Base-by-base conservation (phyloP, 768 basidiomycete species). In the Macrolepiota fuliginosa region DNA sequence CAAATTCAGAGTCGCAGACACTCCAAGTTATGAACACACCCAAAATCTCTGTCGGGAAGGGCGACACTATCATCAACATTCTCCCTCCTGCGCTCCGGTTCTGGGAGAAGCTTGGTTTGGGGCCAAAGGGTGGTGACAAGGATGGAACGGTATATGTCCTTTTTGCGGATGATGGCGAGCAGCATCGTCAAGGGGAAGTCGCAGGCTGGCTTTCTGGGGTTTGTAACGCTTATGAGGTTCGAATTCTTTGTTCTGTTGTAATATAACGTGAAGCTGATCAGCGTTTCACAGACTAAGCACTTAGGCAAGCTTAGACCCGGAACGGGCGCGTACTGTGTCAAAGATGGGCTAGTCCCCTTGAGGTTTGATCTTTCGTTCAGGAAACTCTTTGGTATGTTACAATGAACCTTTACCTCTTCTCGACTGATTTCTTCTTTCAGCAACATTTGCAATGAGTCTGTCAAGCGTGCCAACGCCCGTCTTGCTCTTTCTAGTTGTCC, bases 21-120 rank as follows among this genome's bases (percentile, higher is more conserved):
- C 68, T 87, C 57, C 59, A 36, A 25, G 39, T 54, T 6, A 11
- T 61, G 79, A 84, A 7, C 36, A 69, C 81, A 1, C 90, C 91
- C 0, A 77, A 83, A 75, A 69, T 94, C 11, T 77, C 87, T 0
- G 79, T 91, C 29, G 87, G 83, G 2, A 91, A 91, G 67, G 83
- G 83, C 2, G 86, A 88, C 39, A 80, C 84, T 3, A 72, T 92
- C 27, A 77, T 94, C n/a, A 85, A 92, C 45, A 71, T 91, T 17
- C 71, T 84, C 13, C 87, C 91, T 1, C 73, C 90, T 3, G 88
- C 91, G 0, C 69, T 94, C 24, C 81, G 87, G 1, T 94, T 94
- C 71, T 94, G 93, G 92, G 88, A 91, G 66, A 94, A 92, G 70
- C 79, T 94, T 12, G 91, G 90, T 0, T 69, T 95, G 47, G 78